Conservation (phyloP, 2,329 filamentous ascomycete species). For the Cadophora malorum region DNA sequence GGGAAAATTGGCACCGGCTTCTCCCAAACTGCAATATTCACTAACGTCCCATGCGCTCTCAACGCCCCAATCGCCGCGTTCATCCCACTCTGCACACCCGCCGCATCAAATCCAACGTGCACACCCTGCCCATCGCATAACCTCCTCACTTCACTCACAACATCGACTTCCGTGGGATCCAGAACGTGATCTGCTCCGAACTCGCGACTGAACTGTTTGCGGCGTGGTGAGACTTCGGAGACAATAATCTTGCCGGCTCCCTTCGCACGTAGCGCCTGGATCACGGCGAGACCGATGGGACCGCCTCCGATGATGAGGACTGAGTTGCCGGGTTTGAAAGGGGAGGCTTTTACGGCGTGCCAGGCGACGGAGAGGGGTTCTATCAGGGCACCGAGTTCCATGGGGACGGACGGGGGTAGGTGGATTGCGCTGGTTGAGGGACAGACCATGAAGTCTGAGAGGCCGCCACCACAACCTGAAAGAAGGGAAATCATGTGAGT, state of each 20-base stretch:
- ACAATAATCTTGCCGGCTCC: slow-evolving; percentile 58
- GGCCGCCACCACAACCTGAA: slow-evolving; percentile 47
- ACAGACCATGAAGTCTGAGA: slow-evolving; percentile 51
- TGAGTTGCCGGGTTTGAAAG: slow-evolving; percentile 53
- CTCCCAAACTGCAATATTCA: slow-evolving; percentile 64
- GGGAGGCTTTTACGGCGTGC: slow-evolving; percentile 59
- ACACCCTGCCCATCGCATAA: slow-evolving; percentile 50
- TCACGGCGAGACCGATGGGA: slow-evolving; percentile 58
- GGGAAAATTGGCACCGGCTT: slow-evolving; percentile 55
- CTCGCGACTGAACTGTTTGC: slow-evolving; percentile 55
- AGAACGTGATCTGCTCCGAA: slow-evolving; percentile 60
- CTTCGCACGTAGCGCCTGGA: slow-evolving; percentile 53
- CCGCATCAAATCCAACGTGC: slow-evolving; percentile 58
- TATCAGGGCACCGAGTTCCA: slow-evolving; percentile 59
- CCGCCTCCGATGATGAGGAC: slow-evolving; percentile 59
- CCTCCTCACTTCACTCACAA: slow-evolving; percentile 46
- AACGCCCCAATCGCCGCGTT: slow-evolving; percentile 56
- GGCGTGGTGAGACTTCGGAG: slow-evolving; percentile 54
- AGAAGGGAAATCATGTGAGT: neutral
- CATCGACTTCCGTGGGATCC: slow-evolving; percentile 56
- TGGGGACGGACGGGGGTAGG: slow-evolving; percentile 50
- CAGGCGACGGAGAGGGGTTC: slow-evolving; percentile 62
- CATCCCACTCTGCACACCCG: slow-evolving; percentile 58
- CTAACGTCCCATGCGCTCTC: slow-evolving; percentile 56
- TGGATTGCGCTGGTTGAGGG: slow-evolving; percentile 47